A percentile compares a stretch with the other conserved stretches of the same genome.
Evolutionary conservation across 2,329 filamentous ascomycete species (phyloP).

Genomic region (Penicillium freii): DNA sequence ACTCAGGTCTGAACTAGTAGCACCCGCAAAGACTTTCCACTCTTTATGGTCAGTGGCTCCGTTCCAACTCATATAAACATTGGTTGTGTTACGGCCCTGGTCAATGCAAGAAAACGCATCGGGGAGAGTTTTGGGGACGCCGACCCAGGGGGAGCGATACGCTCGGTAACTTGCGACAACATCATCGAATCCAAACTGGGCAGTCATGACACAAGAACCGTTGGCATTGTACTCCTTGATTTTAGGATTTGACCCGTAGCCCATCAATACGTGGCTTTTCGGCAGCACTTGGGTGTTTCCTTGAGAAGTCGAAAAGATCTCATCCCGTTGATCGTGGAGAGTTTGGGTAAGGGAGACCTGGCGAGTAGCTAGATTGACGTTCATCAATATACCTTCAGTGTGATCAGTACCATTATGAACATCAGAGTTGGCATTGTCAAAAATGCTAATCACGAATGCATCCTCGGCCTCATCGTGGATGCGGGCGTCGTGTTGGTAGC

Average conservation of each 20-base stretch:
- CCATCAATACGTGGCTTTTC: constrained; percentile 13
- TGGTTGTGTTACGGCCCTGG: constrained; percentile 8
- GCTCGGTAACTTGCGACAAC: constrained; percentile 31
- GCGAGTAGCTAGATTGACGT: constrained; percentile 13
- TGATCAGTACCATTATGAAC: not conserved
- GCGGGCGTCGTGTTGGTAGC: constrained; percentile 36
- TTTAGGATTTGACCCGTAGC: constrained; percentile 13
- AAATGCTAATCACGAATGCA: constrained; percentile 28
- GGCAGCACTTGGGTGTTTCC: constrained; percentile 14
- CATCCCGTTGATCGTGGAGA: not conserved
- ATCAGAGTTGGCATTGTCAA: constrained; percentile 31
- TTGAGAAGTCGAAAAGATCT: constrained; percentile 18
- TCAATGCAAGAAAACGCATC: constrained; percentile 17
- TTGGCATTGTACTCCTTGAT: constrained; percentile 29
- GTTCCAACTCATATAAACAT: constrained; percentile 42
- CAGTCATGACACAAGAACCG: constrained; percentile 31
- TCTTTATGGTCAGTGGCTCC: constrained; percentile 35
- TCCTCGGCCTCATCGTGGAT: constrained; percentile 28
- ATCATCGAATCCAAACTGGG: constrained; percentile 30
- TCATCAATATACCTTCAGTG: constrained; percentile 16
- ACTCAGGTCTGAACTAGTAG: not conserved
- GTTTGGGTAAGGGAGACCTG: not conserved
- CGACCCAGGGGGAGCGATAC: constrained; percentile 25
- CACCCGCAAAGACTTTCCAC: constrained; percentile 17
- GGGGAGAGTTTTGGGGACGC: constrained; percentile 18